phyloP scores from a whole-genome alignment of 2,329 filamentous ascomycete genomes.

The Cladosporium sp. region DNA sequence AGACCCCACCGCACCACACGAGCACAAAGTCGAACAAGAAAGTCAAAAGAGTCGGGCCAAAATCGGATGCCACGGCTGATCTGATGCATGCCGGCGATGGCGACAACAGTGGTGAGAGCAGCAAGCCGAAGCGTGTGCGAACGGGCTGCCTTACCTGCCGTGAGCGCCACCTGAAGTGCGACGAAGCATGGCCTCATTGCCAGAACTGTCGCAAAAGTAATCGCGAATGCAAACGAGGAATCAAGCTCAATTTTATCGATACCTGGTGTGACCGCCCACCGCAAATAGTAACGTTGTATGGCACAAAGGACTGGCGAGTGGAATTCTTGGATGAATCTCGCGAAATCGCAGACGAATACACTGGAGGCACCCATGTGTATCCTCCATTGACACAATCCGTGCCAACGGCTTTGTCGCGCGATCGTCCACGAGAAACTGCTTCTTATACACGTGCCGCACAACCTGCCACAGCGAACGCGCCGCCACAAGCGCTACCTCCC shows the following conservation, averaged over 20 bases:
- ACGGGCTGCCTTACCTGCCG: slow-evolving; percentile 90
- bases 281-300: slow-evolving; percentile 51
- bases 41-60: slow-evolving; percentile 34
- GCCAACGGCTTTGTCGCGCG: slow-evolving; percentile 35
- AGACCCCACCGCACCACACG: slow-evolving; percentile 28
- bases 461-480: slow-evolving; percentile 34
- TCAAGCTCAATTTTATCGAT: slow-evolving; percentile 90
- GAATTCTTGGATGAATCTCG: slow-evolving; percentile 86
- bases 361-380: slow-evolving; percentile 75
- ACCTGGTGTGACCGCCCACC: slow-evolving; percentile 70
- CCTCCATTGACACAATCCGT: slow-evolving; percentile 40
- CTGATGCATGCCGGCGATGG: slow-evolving; percentile 32
- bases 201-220: slow-evolving; percentile 88
- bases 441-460: slow-evolving; percentile 11
- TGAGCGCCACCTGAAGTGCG: slow-evolving; percentile 87
- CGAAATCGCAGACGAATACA: slow-evolving; percentile 86
- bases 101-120: slow-evolving; percentile 35
- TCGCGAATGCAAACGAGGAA: slow-evolving; percentile 78
- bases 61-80: slow-evolving; percentile 28
- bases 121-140: slow-evolving; percentile 79
- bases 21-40: slow-evolving; percentile 34
- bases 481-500: slow-evolving; percentile 52
- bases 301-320: slow-evolving; percentile 67
- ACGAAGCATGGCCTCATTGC: slow-evolving; percentile 67
- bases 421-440: slow-evolving; percentile 25